phyloP scores from a whole-genome alignment of 768 basidiomycete species.

The Cystobasidium ongulense region DNA sequence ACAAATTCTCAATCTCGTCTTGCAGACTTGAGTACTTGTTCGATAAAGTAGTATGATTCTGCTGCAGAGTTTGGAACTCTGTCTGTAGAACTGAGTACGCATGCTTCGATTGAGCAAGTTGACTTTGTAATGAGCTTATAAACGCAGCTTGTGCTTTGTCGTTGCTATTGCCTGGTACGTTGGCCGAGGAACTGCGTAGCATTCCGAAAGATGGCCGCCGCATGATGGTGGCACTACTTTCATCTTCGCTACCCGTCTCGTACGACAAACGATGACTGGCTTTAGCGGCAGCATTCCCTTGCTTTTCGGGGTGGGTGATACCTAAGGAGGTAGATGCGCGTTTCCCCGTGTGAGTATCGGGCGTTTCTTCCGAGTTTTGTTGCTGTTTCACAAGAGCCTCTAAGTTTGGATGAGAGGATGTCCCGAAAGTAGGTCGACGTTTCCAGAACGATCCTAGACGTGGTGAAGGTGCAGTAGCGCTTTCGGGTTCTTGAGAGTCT shows the following conservation, averaged over 20 bases:
- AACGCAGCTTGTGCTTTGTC: not conserved
- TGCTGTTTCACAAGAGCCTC: not conserved
- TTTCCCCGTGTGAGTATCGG: constrained; percentile 30
- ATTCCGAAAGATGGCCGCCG: constrained; percentile 9
- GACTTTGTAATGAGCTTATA: not conserved
- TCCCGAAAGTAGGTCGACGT: constrained; percentile 2
- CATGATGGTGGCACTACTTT: not conserved
- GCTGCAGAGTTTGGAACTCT: not conserved
- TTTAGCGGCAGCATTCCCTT: not conserved
- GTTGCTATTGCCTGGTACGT: not conserved
- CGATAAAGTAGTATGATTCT: not conserved
- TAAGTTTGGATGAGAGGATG: constrained; percentile 14
- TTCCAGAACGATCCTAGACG: constrained; percentile 25
- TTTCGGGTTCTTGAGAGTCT: not conserved
- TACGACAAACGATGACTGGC: not conserved
- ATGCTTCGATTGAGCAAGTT: not conserved
- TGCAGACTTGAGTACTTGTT: constrained; percentile 58
- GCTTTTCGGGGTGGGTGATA: constrained; percentile 12
- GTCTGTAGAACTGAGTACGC: not conserved
- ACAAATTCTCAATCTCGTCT: constrained; percentile 88
- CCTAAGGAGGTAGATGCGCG: constrained; percentile 7
- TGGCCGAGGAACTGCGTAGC: not conserved
- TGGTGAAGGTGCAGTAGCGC: constrained; percentile 8
- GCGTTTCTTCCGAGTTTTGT: not conserved
- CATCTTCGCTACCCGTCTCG: constrained; percentile 12